Conservation (phyloP, 768 basidiomycete species). For the Wakefieldia striispora region DNA sequence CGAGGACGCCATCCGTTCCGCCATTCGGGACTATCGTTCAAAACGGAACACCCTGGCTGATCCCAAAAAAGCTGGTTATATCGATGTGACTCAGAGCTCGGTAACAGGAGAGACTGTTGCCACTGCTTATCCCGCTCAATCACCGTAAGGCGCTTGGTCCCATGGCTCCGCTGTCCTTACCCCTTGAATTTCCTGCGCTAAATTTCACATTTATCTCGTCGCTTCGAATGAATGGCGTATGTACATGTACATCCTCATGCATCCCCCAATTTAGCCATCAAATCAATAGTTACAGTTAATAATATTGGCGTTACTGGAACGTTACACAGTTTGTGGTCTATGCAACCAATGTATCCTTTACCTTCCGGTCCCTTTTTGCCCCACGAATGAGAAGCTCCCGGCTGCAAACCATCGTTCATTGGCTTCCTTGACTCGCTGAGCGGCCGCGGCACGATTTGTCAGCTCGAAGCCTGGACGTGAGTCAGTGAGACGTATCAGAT, state of each 20-base stretch:
- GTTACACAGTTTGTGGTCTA: background rate
- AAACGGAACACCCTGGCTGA: constrained; percentile 63
- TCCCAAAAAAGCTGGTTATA: constrained; percentile 59
- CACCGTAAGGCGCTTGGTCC: constrained; percentile 9
- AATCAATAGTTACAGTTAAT: background rate
- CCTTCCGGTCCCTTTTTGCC: constrained; percentile 45
- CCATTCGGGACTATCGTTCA: constrained; percentile 91
- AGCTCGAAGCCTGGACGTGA: constrained; percentile 72
- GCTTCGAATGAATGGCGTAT: constrained; percentile 16
- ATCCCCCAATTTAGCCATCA: constrained; percentile 2
- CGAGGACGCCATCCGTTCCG: constrained; percentile 97
- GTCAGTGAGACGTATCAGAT: constrained; percentile 11
- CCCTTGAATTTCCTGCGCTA: background rate
- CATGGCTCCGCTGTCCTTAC: background rate
- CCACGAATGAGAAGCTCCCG: constrained; percentile 79
- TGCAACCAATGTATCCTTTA: constrained; percentile 17
- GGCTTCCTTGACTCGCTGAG: constrained; percentile 89
- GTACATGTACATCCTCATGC: constrained; percentile 14
- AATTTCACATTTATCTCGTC: constrained; percentile 14
- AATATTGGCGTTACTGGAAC: background rate
- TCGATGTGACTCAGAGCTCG: constrained; percentile 64
- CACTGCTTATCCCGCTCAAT: constrained; percentile 46
- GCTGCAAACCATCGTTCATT: constrained; percentile 96
- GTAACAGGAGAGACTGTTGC: constrained; percentile 53
- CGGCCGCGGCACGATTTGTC: constrained; percentile 84